Percentiles rank a stretch among this genome's conserved stretches.
These are phyloP conservation scores for Solanum hybrid DNA, from an alignment of 305 asterid species.

Conservation along the genomic window DNA sequence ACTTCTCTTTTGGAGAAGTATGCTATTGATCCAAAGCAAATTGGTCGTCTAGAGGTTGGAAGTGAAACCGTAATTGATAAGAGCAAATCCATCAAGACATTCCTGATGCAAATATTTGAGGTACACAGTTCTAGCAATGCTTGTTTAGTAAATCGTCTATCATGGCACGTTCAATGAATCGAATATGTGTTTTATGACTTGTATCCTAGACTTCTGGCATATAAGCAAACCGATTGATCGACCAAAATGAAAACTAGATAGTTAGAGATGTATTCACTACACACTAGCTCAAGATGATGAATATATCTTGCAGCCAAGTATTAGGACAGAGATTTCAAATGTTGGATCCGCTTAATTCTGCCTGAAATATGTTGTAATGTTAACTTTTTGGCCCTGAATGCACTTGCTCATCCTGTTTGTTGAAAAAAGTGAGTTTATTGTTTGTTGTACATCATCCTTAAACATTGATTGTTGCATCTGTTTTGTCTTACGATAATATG, in stretches of 20 bases:
- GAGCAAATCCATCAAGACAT: constrained; percentile 98
- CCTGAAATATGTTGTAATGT: neutral
- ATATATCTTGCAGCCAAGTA: neutral
- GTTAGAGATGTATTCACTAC: neutral
- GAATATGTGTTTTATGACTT: neutral
- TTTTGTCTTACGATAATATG: neutral
- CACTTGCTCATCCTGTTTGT: neutral
- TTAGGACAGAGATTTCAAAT: neutral
- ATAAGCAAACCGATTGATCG: neutral
- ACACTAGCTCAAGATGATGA: neutral
- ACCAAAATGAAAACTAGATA: neutral
- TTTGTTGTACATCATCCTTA: neutral
- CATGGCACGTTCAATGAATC: neutral
- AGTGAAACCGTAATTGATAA: constrained; percentile 96
- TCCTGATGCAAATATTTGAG: constrained; percentile 98
- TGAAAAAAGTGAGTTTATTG: neutral
- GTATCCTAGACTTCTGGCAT: neutral
- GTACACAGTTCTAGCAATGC: constrained; percentile 25
- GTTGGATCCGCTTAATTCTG: neutral
- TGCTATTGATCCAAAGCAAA: constrained; percentile 68
- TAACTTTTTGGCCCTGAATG: neutral
- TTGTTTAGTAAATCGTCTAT: neutral
- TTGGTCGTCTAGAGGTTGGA: constrained; percentile 98
- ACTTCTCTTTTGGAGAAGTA: constrained; percentile 83
- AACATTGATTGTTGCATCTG: neutral